phyloP scores from a whole-genome alignment of 805 yeast species.

The Yarrowia deformans region DNA sequence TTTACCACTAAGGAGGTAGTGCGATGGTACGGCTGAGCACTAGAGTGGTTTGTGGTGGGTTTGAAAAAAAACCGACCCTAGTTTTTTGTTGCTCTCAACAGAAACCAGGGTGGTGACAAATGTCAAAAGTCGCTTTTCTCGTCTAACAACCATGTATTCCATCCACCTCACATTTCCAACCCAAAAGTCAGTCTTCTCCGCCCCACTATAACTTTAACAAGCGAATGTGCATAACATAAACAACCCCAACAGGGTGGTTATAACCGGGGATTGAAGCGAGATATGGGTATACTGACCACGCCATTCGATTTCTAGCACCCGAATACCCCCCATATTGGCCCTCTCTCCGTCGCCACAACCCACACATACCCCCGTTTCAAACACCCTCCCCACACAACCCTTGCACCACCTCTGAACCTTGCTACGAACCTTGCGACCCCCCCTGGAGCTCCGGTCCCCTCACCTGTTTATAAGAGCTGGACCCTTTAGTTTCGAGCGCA shows the following conservation, averaged over 20 bases:
- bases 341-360: neutral
- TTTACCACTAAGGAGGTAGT: neutral
- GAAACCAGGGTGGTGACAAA: no score
- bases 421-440: conserved; percentile 14
- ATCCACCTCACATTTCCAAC: neutral
- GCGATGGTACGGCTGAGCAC: conserved; percentile 20
- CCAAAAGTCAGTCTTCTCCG: conserved; percentile 27
- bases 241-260: conserved; percentile 1
- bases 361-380: neutral
- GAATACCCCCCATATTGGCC: neutral
- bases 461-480: conserved; percentile 24
- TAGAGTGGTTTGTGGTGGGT: neutral
- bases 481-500: neutral
- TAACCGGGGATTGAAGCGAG: neutral
- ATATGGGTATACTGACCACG: neutral
- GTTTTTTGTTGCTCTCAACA: no score
- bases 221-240: conserved; percentile 31
- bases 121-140: no score
- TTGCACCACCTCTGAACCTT: conserved; percentile 8
- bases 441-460: conserved; percentile 21
- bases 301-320: neutral
- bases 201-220: conserved; percentile 33
- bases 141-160: neutral
- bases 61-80: no score
- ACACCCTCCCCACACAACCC: conserved; percentile 19